A percentile compares a stretch with the other conserved stretches of the same genome.
Conservation (phyloP, 306 rosid genomes). For the Dalbergia cultrata region DNA sequence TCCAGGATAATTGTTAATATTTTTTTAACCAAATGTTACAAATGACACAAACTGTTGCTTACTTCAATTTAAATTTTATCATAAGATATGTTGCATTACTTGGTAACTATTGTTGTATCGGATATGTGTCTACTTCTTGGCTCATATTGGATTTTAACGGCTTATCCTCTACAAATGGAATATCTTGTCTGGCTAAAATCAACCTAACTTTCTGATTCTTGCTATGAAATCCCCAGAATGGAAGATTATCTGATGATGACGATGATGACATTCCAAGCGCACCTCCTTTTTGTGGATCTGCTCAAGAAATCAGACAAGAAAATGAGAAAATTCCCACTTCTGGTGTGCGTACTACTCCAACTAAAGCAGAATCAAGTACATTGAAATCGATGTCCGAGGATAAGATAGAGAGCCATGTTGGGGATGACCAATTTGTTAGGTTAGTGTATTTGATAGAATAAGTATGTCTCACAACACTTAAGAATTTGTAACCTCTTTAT, state of each 20-base stretch:
- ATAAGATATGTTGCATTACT: slow-evolving; percentile 5
- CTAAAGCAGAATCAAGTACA: slow-evolving; percentile 43
- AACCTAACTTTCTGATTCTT: slow-evolving; percentile 52
- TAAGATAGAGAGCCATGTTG: slow-evolving; percentile 44
- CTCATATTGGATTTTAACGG: slow-evolving; percentile 25
- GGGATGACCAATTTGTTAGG: slow-evolving; percentile 70
- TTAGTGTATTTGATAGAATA: slow-evolving; percentile 48
- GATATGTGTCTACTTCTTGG: slow-evolving; percentile 25
- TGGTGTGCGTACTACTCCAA: slow-evolving; percentile 46
- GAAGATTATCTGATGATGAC: slow-evolving; percentile 73
- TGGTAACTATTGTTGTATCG: not conserved
- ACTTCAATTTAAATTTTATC: not conserved
- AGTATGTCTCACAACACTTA: not conserved
- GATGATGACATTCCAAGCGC: slow-evolving; percentile 82
- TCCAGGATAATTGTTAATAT: not conserved
- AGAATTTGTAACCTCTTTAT: slow-evolving; percentile 11
- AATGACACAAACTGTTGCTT: slow-evolving; percentile 2
- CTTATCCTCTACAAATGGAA: slow-evolving; percentile 19
- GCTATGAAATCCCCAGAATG: slow-evolving; percentile 53
- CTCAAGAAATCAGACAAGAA: slow-evolving; percentile 67
- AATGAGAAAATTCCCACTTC: slow-evolving; percentile 55
- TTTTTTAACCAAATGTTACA: not conserved
- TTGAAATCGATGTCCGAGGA: slow-evolving; percentile 49
- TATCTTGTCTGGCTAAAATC: slow-evolving; percentile 36
- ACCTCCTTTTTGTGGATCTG: slow-evolving; percentile 75